Base-by-base conservation (phyloP, 1,139 yeast species). In the Candida sanyaensis region DNA sequence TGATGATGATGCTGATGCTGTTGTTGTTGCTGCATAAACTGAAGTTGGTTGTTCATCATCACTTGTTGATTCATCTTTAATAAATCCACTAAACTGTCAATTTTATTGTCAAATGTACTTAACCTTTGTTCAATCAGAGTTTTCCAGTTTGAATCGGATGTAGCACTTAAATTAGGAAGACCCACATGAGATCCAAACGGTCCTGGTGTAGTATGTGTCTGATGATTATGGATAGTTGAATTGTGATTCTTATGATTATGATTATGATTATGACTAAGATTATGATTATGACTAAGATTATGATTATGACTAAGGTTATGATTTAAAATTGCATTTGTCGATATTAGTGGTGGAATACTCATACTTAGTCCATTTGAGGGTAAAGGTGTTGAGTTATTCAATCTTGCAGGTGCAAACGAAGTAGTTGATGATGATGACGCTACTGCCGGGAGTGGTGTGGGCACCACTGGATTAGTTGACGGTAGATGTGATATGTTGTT, bases 41-140 rank as follows among this genome's bases (percentile, higher is more conserved):
- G 43, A 21, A 41, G 23, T 24, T 62, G 68, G 41, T 54, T 59
- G 24, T 65, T 64, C 23, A 63, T 41, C 12, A 69, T 47, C 13
- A 62, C 54, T 40, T 60, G 56, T 43, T 73, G 78, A 51, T 72
- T 73, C 4, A 61, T 50, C 46, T 63, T 67, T 42, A 75, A 49
- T 4, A 72, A 65, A 34, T 69, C 75, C 3, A 74, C 73, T 46
- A 77, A 59, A 58, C 69, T 71, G 60, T 73, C 75, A 47, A 81
- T 60, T 45, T 80, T 77, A 37, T 62, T 64, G 45, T 79, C 84
- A 50, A 81, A 75, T 1, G 70, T 63, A 44, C 65, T 68, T 48
- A 81, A 68, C 42, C 78, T 69, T 42, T 59, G 62, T 49, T 80
- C 85, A 54, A 80, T 75, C 41, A 65, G 66, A 5, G 62, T 45